Base-by-base conservation (phyloP, 331 rosid species). In the Malus hybrid region DNA sequence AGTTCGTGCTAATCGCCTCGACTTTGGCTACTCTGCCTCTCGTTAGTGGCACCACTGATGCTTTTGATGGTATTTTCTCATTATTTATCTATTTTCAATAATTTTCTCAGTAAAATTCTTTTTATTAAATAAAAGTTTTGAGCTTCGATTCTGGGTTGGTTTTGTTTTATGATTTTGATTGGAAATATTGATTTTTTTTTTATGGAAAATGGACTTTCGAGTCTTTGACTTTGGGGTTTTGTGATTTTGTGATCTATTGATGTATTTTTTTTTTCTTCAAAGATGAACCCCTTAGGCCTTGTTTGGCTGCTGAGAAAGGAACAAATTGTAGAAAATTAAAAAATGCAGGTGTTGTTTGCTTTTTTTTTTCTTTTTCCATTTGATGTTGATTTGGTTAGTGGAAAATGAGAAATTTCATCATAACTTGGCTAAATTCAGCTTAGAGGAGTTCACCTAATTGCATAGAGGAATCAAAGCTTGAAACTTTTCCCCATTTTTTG, bases 51-150 rank as follows among this genome's bases (percentile, higher is more conserved):
- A 80, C 67, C 65, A 92, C 99, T 68, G 93, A 90, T 81, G 82
- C 90, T 76, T 77, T 88, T 72, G 97, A 95, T 75, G 99, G 99
- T 95, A 87, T 66, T 20, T 50, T 0, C 0, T n/a, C 19, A 50
- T 5, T 15, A 1, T 32, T 44, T 28, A 34, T 28, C 34, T n/a
- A 6, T 22, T 58, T 5, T 2, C n/a, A 15, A 16, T 50, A 8
- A 60, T 72, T 15, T 16, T 46, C 67, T 63, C 48, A 6, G 44
- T 72, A 5, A n/a, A n/a, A 28, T 68, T 66, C 65, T 6, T 68
- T 24, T 4, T 50, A 26, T 6, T 48, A 76, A 74, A 50, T 50
- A n/a, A 60, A 26, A 12, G 36, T 12, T 36, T 77, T 30, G 28
- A 46, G 61, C 72, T 58, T 67, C 24, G 32, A 29, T 68, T 26